Conservation (phyloP, 2,329 filamentous ascomycete genomes). For the Aspergillus texensis region DNA sequence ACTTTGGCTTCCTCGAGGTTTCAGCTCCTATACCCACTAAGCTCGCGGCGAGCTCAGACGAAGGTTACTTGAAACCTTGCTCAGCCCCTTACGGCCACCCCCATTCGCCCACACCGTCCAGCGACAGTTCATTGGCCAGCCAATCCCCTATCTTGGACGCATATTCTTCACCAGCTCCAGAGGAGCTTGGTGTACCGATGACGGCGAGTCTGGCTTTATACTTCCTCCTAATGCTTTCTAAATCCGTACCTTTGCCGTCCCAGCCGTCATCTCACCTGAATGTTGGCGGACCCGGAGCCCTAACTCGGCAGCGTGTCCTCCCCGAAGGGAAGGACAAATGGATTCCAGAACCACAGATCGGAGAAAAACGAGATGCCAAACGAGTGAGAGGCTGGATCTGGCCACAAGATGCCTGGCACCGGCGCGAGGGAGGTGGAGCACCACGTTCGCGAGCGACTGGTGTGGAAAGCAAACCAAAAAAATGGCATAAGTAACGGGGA, state of each 20-base stretch:
- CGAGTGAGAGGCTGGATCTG: constrained; percentile 63
- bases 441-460: constrained; percentile 27
- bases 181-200: constrained; percentile 42
- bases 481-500: constrained; percentile 38
- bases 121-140: constrained; percentile 28
- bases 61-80: background rate
- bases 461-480: constrained; percentile 30
- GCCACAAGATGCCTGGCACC: constrained; percentile 62
- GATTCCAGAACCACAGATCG: constrained; percentile 63
- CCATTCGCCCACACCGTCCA: constrained; percentile 35
- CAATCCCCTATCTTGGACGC: constrained; percentile 19
- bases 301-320: constrained; percentile 59
- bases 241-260: constrained; percentile 60
- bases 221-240: constrained; percentile 68
- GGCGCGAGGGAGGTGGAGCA: constrained; percentile 53
- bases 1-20: constrained; percentile 88
- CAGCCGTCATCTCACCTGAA: constrained; percentile 62
- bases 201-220: constrained; percentile 64
- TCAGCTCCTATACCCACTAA: constrained; percentile 59
- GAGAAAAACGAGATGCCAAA: constrained; percentile 65
- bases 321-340: constrained; percentile 59
- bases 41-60: constrained; percentile 33
- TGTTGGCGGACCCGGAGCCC: constrained; percentile 59
- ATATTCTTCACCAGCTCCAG: constrained; percentile 10
- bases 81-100: constrained; percentile 22